phyloP scores from a whole-genome alignment of 2,329 filamentous ascomycete genomes.

The Calonectria multiphialidica region DNA sequence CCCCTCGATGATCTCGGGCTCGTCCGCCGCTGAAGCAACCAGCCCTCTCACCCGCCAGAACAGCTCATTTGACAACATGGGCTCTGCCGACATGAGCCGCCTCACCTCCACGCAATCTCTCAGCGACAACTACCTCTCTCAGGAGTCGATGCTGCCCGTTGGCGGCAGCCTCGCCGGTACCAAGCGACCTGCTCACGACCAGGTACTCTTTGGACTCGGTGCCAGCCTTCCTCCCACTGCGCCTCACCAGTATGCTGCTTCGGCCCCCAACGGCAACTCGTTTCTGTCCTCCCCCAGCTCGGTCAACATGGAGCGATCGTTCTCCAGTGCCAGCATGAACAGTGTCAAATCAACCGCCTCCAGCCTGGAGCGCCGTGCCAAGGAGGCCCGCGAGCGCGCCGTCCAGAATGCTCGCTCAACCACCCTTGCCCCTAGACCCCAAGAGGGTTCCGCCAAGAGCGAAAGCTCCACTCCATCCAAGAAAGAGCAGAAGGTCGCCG shows the following conservation, averaged over 20 bases:
- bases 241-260: conserved; percentile 46
- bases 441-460: conserved; percentile 26
- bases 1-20: conserved; percentile 58
- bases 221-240: conserved; percentile 44
- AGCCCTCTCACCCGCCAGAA: conserved; percentile 58
- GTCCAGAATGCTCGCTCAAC: conserved; percentile 55
- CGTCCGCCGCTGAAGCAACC: conserved; percentile 51
- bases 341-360: conserved; percentile 61
- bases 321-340: conserved; percentile 56
- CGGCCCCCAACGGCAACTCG: conserved; percentile 45
- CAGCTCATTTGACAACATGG: conserved; percentile 51
- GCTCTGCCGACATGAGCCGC: conserved; percentile 52
- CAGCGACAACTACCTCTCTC: conserved; percentile 27
- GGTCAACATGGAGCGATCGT: conserved; percentile 60
- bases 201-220: conserved; percentile 54
- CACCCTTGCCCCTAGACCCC: conserved; percentile 60
- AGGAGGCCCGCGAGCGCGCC: conserved; percentile 60
- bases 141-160: conserved; percentile 38
- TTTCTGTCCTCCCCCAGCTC: conserved; percentile 44
- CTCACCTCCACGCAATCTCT: conserved; percentile 54
- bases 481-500: conserved; percentile 58
- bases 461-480: conserved; percentile 31
- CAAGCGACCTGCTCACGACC: conserved; percentile 47
- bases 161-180: conserved; percentile 33
- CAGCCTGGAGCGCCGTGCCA: conserved; percentile 58